Evolutionary conservation across 1,139 yeast genomes (phyloP), one percentile per base, ranked within the genome.

Genomic region (Candida sp.): DNA sequence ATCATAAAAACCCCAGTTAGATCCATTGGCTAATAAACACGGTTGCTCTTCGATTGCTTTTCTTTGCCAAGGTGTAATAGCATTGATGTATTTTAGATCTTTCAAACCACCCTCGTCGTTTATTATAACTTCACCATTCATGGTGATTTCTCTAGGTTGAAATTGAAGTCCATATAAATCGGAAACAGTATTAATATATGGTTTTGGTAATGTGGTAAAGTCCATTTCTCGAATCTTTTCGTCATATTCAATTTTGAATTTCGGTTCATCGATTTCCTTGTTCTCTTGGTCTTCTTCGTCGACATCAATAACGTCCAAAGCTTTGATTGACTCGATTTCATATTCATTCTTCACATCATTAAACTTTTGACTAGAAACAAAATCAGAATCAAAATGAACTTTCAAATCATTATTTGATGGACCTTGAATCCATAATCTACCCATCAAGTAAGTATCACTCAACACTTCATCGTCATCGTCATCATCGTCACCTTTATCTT

Each of bases 381-480:
- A 41, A 39, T 42, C 40, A 9, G 41, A 42, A 23, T 49, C 44
- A 21, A 60, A 54, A 45, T 63, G 54, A 5, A 56, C 50, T 23
- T 61, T 57, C 21, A 79, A 60, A 52, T 90, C 96, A 41, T 80
- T 84, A 21, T 71, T 70, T 3, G 82, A 70, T 1, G 99, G 98
- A 0, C 99, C 99, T 63, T 91, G 98, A 3, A 93, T 78, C 96
- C 97, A 91, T 33, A 93, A 61, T 45, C 89, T 73, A 5, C 98
- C 98, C 86, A 90, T 87, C 39, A 86, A 70, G 58, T 84, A 87
- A 0, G 87, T 84, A 46, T 82, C 87, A 34, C 73, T 77, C 23
- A 64, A 53, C 5, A 69, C 64, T 21, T 70, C 78, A 23, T 69
- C 75, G 8, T 58, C 66, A 11, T 68, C 67, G 5, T 61, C 70